Percentiles rank a stretch among this genome's conserved stretches.
phyloP scores from a whole-genome alignment of 495 filamentous ascomycete genomes.

The Aspergillus incahuasiensis region DNA sequence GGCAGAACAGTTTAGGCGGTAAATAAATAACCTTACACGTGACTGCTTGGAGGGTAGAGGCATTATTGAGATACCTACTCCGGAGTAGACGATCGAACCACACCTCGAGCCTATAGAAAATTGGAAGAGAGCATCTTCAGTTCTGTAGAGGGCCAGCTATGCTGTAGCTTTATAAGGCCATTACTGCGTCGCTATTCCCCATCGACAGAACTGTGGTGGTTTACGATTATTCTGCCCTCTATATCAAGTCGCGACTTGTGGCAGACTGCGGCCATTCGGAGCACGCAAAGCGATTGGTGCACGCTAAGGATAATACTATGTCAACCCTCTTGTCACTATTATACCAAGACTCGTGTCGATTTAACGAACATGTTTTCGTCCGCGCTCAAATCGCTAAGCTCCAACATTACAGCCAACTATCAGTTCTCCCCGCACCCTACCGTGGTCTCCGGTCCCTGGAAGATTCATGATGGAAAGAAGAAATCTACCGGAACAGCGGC shows the following conservation, averaged over 20 bases:
- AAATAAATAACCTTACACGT: slow-evolving; percentile 12
- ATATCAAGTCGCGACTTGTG: not conserved
- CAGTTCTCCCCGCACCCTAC: slow-evolving; percentile 63
- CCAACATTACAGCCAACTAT: slow-evolving; percentile 90
- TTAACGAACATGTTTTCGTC: slow-evolving; percentile 72
- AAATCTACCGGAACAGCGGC: slow-evolving; percentile 82
- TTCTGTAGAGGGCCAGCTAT: too few species aligned
- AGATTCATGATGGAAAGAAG: slow-evolving; percentile 94
- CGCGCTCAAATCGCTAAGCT: slow-evolving; percentile 85
- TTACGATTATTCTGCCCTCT: not conserved
- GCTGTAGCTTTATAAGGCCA: too few species aligned
- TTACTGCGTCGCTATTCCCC: not conserved
- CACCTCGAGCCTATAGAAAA: too few species aligned
- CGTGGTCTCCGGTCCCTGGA: slow-evolving; percentile 85
- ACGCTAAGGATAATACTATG: slow-evolving; percentile 8
- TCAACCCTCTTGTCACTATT: not conserved
- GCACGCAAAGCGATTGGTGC: slow-evolving; percentile 1
- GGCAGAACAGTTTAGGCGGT: slow-evolving; percentile 15
- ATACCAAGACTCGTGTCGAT: not conserved
- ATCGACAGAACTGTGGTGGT: not conserved
- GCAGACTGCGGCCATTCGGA: slow-evolving; percentile 4
- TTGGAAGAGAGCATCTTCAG: too few species aligned
- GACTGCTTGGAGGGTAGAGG: not conserved
- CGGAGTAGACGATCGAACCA: not conserved
- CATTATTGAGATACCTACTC: too few species aligned